Percentiles rank a stretch among this genome's conserved stretches.
phyloP scores from a whole-genome alignment of 108 stramenopile species.

The Conticribra guillardii region DNA sequence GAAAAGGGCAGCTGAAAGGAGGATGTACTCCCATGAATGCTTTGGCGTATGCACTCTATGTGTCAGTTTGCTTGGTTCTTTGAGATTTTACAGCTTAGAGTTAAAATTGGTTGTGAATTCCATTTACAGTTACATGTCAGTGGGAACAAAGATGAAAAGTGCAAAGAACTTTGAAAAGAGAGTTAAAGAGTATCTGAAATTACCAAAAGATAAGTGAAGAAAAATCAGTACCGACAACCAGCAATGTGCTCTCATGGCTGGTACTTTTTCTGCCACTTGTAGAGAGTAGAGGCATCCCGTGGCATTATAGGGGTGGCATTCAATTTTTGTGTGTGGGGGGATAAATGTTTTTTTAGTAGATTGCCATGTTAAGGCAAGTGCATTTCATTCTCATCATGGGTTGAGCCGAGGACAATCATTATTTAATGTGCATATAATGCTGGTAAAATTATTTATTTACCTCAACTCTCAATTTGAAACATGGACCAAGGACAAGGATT shows the following conservation, averaged over 20 bases:
- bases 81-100: too few relatives aligned
- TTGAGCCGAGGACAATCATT: conserved; percentile 67
- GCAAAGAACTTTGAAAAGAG: conserved; percentile 98
- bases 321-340: conserved; percentile 52
- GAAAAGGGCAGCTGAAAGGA: conserved; percentile 92
- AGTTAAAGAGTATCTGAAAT: conserved; percentile 98
- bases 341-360: conserved; percentile 38
- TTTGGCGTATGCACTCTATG: conserved; percentile 73
- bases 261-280: conserved; percentile 64
- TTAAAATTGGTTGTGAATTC: conserved; percentile 96
- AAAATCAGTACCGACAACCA: conserved; percentile 84
- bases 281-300: conserved; percentile 73
- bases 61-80: conserved; percentile 97
- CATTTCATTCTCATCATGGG: conserved; percentile 37
- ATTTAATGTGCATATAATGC: conserved; percentile 70
- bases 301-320: conserved; percentile 56
- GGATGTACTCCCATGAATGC: conserved; percentile 83
- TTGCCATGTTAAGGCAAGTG: conserved; percentile 44
- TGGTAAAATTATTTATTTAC: conserved; percentile 87
- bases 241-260: too few relatives aligned
- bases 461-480: conserved; percentile 97
- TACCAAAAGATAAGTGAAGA: conserved; percentile 94
- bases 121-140: conserved; percentile 95
- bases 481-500: conserved; percentile 98
- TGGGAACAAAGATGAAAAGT: conserved; percentile 94